Evolutionary conservation across 1,284 basidiomycete genomes (phyloP).

Genomic region (Athelia psychrophila): DNA sequence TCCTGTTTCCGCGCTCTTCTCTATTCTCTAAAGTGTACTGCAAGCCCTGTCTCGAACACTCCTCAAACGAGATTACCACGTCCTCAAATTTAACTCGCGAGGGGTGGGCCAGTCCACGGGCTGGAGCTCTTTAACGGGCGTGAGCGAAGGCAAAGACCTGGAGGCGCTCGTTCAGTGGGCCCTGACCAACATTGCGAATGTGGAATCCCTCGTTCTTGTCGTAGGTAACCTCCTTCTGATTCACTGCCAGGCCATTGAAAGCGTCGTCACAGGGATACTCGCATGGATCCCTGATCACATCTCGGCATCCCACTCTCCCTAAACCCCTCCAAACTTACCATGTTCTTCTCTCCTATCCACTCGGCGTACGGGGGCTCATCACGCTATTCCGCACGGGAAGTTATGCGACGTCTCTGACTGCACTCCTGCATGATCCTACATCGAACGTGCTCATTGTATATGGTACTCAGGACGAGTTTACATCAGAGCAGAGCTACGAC

Average conservation of each 20-base stretch:
- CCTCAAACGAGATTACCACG: slow-evolving; percentile 44
- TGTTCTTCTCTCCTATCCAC: slow-evolving; percentile 75
- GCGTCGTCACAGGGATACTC: slow-evolving; percentile 65
- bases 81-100: slow-evolving; percentile 72
- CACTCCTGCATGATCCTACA: slow-evolving; percentile 39
- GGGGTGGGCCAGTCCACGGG: slow-evolving; percentile 73
- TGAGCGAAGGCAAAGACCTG: slow-evolving; percentile 65
- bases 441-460: slow-evolving; percentile 61
- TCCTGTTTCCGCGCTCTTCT: no score
- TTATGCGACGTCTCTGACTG: slow-evolving; percentile 49
- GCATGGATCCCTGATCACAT: slow-evolving; percentile 71
- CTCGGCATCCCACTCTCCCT: slow-evolving; percentile 51
- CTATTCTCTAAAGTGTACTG: slow-evolving; percentile 30
- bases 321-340: slow-evolving; percentile 53
- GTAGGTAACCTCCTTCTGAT: slow-evolving; percentile 32
- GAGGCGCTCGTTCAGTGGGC: slow-evolving; percentile 58
- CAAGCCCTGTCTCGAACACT: slow-evolving; percentile 33
- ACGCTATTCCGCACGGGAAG: slow-evolving; percentile 61
- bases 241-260: slow-evolving; percentile 6
- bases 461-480: slow-evolving; percentile 75
- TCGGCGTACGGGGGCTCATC: slow-evolving; percentile 64
- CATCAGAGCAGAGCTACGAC: slow-evolving; percentile 49
- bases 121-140: slow-evolving; percentile 67
- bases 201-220: slow-evolving; percentile 48
- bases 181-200: slow-evolving; percentile 37